Base-by-base conservation (phyloP, 148 eudicot species). In the Rhododendron griersonianum region DNA sequence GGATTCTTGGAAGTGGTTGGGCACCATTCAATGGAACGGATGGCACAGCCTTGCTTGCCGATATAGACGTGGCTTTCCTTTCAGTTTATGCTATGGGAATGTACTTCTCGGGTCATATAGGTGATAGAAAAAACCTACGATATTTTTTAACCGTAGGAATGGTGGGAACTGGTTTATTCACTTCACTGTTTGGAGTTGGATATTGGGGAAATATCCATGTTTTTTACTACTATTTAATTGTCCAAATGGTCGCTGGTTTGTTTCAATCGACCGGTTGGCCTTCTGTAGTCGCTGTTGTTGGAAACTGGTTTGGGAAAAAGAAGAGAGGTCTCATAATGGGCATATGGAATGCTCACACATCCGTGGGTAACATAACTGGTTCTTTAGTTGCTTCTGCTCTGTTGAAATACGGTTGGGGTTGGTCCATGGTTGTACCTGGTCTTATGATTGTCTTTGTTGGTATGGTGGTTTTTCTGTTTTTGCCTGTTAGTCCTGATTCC, bases 221-320 rank as follows among this genome's bases (percentile, higher is more conserved):
- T 11, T 96, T 96, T 77, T 94, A 91, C 81, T 96, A 92, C 87
- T 96, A 91, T 53, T 86, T 96, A 87, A 85, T 91, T 13, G 88
- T 91, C 2, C 98, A 96, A 88, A 96, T 96, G 98, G 86, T 95
- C 47, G 98, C 98, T 30, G 98, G 99, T 51, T 90, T 96, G 88
- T 92, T 94, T 80, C 99, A 96, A 84, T 96, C 99, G 0, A 94
- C 95, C 1, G 98, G 99, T 0, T 95, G 98, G 99, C 98, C 99
- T 74, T 95, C 98, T 3, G 98, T 96, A 1, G 98, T 96, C 3
- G 99, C 98, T 23, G 94, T 96, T 1, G 95, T 96, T 7, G 99
- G 99, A 11, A 92, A 96, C 83, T 96, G 99, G 99, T 96, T 95
- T 30, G 98, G 98, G 61, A 96, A 95, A 85, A 93, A 91, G 61